phyloP scores from a whole-genome alignment of 148 eudicot species.

The Rhododendron williamsianum region DNA sequence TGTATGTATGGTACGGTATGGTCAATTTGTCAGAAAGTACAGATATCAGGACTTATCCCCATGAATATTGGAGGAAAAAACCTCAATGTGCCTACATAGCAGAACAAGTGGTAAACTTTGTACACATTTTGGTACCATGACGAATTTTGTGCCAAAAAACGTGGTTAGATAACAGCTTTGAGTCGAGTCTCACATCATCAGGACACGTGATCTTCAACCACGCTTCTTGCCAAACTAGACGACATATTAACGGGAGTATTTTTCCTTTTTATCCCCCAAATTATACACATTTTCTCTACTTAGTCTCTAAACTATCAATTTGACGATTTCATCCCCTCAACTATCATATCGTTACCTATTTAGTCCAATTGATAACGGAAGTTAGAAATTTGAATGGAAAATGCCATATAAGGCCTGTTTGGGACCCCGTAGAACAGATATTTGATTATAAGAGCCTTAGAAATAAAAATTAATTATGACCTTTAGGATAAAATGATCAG shows the following conservation, averaged over 20 bases:
- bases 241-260: neutral
- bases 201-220: neutral
- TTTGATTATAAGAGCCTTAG: too few relatives aligned
- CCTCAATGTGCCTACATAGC: neutral
- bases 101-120: constrained; percentile 10
- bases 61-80: neutral
- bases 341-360: too few relatives aligned
- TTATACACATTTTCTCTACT: too few relatives aligned
- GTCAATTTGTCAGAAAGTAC: constrained; percentile 7
- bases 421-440: too few relatives aligned
- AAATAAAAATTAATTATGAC: too few relatives aligned
- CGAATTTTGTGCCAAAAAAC: neutral
- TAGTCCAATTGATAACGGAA: too few relatives aligned
- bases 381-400: too few relatives aligned
- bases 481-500: too few relatives aligned
- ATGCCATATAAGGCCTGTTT: too few relatives aligned
- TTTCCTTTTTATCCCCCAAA: too few relatives aligned
- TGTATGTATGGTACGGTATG: neutral
- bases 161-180: neutral
- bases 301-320: too few relatives aligned
- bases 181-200: neutral
- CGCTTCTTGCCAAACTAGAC: neutral
- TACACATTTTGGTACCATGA: neutral
- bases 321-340: too few relatives aligned
- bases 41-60: constrained; percentile 5